These are phyloP conservation scores for Seiridium unicorne DNA, from an alignment of 2,329 filamentous ascomycete species.

Conservation along the genomic window DNA sequence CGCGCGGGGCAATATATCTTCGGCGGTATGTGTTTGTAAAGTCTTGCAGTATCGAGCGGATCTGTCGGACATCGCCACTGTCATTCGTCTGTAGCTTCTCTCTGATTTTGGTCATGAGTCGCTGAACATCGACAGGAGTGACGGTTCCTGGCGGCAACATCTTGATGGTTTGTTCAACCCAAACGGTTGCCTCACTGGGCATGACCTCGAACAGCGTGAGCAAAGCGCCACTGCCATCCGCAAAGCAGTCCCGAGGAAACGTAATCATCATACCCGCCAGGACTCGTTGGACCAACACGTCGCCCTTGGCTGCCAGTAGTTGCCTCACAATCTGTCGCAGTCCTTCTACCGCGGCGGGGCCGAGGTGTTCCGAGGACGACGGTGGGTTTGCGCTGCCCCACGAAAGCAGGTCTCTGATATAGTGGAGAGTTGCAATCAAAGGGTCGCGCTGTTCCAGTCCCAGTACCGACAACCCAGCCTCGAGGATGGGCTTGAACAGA, in stretches of 20 bases:
- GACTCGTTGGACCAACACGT: slow-evolving; percentile 79
- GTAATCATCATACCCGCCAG: slow-evolving; percentile 99
- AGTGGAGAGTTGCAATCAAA: slow-evolving; percentile 87
- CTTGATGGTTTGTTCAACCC: slow-evolving; percentile 81
- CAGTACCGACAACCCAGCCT: slow-evolving; percentile 82
- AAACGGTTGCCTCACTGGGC: slow-evolving; percentile 73
- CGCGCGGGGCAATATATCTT: slow-evolving; percentile 90
- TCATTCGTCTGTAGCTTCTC: slow-evolving; percentile 71
- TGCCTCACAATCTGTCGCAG: slow-evolving; percentile 72
- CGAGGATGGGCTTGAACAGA: slow-evolving; percentile 79
- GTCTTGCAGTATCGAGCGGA: slow-evolving; percentile 84
- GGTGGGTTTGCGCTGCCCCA: slow-evolving; percentile 79
- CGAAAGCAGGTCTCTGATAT: slow-evolving; percentile 84
- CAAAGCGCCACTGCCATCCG: slow-evolving; percentile 90
- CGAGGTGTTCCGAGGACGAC: slow-evolving; percentile 52
- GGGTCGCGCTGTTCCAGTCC: slow-evolving; percentile 90
- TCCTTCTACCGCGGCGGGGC: slow-evolving; percentile 61
- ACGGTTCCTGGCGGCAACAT: slow-evolving; percentile 83
- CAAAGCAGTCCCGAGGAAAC: slow-evolving; percentile 93
- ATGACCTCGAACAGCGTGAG: slow-evolving; percentile 85
- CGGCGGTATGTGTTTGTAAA: slow-evolving; percentile 94
- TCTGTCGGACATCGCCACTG: slow-evolving; percentile 64
- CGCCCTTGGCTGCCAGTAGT: slow-evolving; percentile 69
- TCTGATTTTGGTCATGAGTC: slow-evolving; percentile 76
- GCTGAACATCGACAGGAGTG: slow-evolving; percentile 74